Percentiles rank a stretch among this genome's conserved stretches.
These are phyloP conservation scores for Carnegiea gigantea DNA, from an alignment of 179 eudicot species.

Conservation along the genomic window DNA sequence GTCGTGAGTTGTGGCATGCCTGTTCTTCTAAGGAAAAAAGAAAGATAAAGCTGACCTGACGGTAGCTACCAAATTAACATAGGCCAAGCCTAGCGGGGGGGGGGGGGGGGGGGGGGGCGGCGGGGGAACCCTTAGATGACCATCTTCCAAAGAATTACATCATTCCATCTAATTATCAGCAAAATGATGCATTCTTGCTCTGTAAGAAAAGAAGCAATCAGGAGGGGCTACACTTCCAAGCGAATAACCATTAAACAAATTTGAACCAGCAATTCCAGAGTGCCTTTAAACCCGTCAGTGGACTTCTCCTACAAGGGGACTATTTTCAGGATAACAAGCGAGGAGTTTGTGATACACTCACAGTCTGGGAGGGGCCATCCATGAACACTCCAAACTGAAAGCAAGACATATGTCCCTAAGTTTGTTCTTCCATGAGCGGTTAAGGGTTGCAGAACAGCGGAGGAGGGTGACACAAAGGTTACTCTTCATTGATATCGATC, in stretches of 20 bases:
- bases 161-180: not conserved
- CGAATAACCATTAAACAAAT: not conserved
- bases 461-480: not conserved
- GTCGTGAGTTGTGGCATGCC: not conserved
- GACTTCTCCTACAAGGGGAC: not conserved
- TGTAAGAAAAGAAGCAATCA: not conserved
- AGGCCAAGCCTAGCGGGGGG: not conserved
- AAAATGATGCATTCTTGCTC: not conserved
- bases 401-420: not conserved
- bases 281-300: not conserved
- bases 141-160: not conserved
- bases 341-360: not conserved
- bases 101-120: too few relatives aligned
- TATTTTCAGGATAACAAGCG: too few relatives aligned
- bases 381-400: not conserved
- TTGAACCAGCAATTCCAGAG: not conserved
- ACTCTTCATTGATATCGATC: not conserved
- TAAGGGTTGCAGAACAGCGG: not conserved
- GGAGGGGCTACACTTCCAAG: not conserved
- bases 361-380: too few relatives aligned
- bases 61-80: not conserved
- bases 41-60: not conserved
- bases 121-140: not conserved
- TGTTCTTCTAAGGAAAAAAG: not conserved
- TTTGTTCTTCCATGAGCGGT: not conserved